Base-by-base conservation (phyloP, 108 stramenopile genomes). In the Hondaea fermentalgiana region DNA sequence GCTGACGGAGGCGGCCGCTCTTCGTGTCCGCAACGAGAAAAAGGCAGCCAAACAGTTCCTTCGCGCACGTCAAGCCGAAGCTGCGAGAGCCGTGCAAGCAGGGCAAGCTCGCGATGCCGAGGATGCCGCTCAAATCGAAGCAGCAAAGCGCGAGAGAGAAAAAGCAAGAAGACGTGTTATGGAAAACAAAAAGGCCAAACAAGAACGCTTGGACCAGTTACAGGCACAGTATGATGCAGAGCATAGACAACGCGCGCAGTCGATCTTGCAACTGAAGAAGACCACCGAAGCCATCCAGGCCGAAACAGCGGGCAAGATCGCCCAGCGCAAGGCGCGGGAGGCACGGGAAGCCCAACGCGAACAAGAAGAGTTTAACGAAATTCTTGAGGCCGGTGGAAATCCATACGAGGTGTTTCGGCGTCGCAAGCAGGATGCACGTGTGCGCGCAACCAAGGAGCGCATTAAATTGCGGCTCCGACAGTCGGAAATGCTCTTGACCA, bases 351-450 rank as follows among this genome's bases (percentile, higher is more conserved):
- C 29, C 5, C 55, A 87, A 59, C 57, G 87, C 1, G 87, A 58
- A 45, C 45, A 76, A 3, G 23, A 72, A 58, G 90, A 91, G 51
- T 58, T 76, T 28, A 29, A 71, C 42, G 42, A 42, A 4, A 69
- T 90, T 23, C 29, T 88, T 44, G 58, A 58, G 16, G 60, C 60
- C 16, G 88, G 88, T 17, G 88, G 72, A 21, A 91, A 91, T 51
- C 90, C 90, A 14, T 83, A 91, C 60, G 72, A 88, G 60, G 90
- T 88, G 17, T 91, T 88, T 57, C 57, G 57, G 45, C 53, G 47
- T 0, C 88, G 90, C 17, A 87, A 88, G 5, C 44, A 88, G 4
- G 57, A 88, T n/a, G 44, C 19, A 6, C n/a, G 60, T 1, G 72
- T 53, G 8, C 17, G 5, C 1, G 3, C 23, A 4, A 12, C 43